Percentiles rank a stretch among this genome's conserved stretches.
Evolutionary conservation across 192 early-diverging fungal genomes (phyloP).

Genomic region (Mortierella alpina): DNA sequence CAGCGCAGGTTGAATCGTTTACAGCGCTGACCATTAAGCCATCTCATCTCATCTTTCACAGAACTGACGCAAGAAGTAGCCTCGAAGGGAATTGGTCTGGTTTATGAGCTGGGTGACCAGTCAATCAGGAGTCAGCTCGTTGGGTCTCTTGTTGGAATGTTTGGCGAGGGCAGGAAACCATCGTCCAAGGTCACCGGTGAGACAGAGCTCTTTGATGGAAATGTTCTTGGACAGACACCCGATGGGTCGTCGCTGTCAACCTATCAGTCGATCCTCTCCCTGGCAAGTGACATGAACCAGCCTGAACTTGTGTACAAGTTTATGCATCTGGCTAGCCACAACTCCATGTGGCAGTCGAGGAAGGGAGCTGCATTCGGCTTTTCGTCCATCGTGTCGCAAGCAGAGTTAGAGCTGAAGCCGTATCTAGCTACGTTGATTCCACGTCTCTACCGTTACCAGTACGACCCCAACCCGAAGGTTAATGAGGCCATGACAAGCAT

Average conservation of each 20-base stretch:
- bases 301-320: slow-evolving; percentile 95
- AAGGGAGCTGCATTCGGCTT: slow-evolving; percentile 92
- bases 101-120: slow-evolving; percentile 84
- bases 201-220: slow-evolving; percentile 78
- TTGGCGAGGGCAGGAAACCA: slow-evolving; percentile 74
- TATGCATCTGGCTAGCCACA: slow-evolving; percentile 92
- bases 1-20: not conserved
- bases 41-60: slow-evolving; percentile 14
- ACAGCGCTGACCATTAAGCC: not conserved
- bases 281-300: slow-evolving; percentile 95
- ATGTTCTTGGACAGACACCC: slow-evolving; percentile 77
- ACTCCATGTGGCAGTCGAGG: slow-evolving; percentile 91
- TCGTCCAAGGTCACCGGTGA: slow-evolving; percentile 65
- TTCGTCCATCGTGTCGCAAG: slow-evolving; percentile 79
- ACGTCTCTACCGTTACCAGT: slow-evolving; percentile 88
- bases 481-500: slow-evolving; percentile 91
- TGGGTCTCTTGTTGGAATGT: slow-evolving; percentile 76
- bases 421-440: slow-evolving; percentile 83
- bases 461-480: slow-evolving; percentile 90
- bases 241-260: slow-evolving; percentile 78
- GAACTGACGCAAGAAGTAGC: slow-evolving; percentile 89
- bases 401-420: slow-evolving; percentile 84
- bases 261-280: slow-evolving; percentile 83
- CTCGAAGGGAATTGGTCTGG: slow-evolving; percentile 86
- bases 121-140: slow-evolving; percentile 76